These are phyloP conservation scores for Pseudophaeomoniella oleicola DNA, from an alignment of 2,329 filamentous ascomycete genomes.

Conservation along the genomic window DNA sequence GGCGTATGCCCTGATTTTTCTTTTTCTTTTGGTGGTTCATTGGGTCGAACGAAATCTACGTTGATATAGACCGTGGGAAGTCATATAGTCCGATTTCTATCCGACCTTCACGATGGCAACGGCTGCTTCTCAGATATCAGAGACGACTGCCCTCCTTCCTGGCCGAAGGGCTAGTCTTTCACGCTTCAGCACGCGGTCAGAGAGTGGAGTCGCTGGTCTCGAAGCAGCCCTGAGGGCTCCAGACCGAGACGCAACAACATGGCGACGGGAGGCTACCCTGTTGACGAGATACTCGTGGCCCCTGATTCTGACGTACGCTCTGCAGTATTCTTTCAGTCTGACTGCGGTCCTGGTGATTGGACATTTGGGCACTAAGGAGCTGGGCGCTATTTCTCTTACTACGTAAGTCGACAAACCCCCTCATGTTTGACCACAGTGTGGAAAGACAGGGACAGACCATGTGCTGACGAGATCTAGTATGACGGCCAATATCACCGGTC, in stretches of 20 bases:
- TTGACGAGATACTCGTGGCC: slow-evolving; percentile 11
- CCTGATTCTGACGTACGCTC: slow-evolving; percentile 12
- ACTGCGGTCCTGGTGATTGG: slow-evolving; percentile 57
- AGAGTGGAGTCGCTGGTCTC: not conserved
- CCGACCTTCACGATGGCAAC: too few relatives aligned
- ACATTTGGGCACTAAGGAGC: slow-evolving; percentile 47
- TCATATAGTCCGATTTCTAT: too few relatives aligned
- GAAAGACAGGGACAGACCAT: too few relatives aligned
- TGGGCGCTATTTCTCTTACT: slow-evolving; percentile 44
- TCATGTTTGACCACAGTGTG: too few relatives aligned
- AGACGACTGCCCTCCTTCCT: not conserved
- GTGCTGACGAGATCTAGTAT: too few relatives aligned
- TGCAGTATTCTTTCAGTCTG: slow-evolving; percentile 41
- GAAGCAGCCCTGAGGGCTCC: not conserved
- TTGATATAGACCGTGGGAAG: too few relatives aligned
- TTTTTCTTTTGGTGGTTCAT: too few relatives aligned
- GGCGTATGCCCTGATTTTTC: too few relatives aligned
- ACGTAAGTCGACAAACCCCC: too few relatives aligned
- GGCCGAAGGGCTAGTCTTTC: not conserved
- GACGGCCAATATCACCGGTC: slow-evolving; percentile 57
- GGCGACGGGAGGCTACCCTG: slow-evolving; percentile 10
- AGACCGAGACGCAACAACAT: slow-evolving; percentile 6
- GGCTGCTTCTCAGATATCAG: slow-evolving; percentile 5
- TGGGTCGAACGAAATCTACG: too few relatives aligned
- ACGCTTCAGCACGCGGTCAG: not conserved